Conservation (phyloP, 768 basidiomycete genomes). For the Suillus lakei region DNA sequence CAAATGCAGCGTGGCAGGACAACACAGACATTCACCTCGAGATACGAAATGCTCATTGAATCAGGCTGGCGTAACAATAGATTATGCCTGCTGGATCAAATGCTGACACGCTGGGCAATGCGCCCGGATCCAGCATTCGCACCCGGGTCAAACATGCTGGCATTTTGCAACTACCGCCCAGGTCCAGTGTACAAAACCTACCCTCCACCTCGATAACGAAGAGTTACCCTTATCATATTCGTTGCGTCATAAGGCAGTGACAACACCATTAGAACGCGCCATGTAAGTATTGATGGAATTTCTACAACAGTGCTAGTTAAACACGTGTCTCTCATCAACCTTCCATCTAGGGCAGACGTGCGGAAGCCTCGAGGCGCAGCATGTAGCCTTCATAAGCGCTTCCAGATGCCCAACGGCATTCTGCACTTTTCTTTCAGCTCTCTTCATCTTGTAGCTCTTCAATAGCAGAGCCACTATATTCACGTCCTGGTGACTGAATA, state of each 20-base stretch:
- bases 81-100: conserved; percentile 3
- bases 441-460: conserved; percentile 18
- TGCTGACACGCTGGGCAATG: background rate
- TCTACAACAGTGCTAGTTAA: conserved; percentile 4
- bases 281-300: conserved; percentile 5
- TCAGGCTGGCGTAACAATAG: conserved; percentile 1
- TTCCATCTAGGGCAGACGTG: conserved; percentile 21
- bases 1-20: background rate
- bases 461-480: conserved; percentile 2
- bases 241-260: conserved; percentile 9
- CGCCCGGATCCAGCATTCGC: background rate
- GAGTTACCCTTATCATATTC: background rate
- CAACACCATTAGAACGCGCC: conserved; percentile 2
- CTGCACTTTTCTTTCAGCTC: conserved; percentile 22
- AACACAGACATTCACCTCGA: conserved; percentile 1
- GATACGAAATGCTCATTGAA: conserved; percentile 1
- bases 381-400: conserved; percentile 35
- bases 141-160: background rate
- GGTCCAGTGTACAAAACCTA: background rate
- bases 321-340: conserved; percentile 29
- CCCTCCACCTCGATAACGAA: conserved; percentile 9
- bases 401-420: conserved; percentile 21
- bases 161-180: background rate
- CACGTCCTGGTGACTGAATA: conserved; percentile 12
- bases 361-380: conserved; percentile 37